Evolutionary conservation across 1,284 basidiomycete species (phyloP).

Genomic region (Sporisorium reilianum): DNA sequence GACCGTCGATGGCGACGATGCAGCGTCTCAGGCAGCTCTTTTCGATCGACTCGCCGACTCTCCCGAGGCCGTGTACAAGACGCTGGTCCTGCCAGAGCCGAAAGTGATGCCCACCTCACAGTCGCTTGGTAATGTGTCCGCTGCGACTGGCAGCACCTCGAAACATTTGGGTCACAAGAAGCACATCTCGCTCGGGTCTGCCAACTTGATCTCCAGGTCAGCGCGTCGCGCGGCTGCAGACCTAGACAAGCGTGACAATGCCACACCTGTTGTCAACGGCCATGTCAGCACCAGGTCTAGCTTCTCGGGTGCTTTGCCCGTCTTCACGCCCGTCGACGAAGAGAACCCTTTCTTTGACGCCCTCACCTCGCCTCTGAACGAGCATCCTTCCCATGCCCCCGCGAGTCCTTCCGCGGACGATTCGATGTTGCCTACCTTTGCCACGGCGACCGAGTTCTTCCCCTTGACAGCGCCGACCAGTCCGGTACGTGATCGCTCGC

Average conservation of each 20-base stretch:
- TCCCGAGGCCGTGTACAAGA: conserved; percentile 36
- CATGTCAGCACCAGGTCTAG: conserved; percentile 15
- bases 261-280: conserved; percentile 10
- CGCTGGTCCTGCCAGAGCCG: conserved; percentile 20
- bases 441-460: conserved; percentile 28
- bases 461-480: neutral
- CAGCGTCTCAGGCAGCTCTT: conserved; percentile 8
- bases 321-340: conserved; percentile 28
- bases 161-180: conserved; percentile 28
- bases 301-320: conserved; percentile 16
- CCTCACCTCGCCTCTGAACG: conserved; percentile 22
- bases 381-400: conserved; percentile 10
- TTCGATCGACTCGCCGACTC: conserved; percentile 38
- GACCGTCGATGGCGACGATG: neutral
- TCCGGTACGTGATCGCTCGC: conserved; percentile 7
- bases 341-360: conserved; percentile 37
- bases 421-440: conserved; percentile 27
- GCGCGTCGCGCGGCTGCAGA: conserved; percentile 26
- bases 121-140: conserved; percentile 23
- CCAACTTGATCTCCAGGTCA: conserved; percentile 30
- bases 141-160: neutral
- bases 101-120: conserved; percentile 20
- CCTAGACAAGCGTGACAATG: conserved; percentile 27
- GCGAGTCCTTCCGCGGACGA: conserved; percentile 10
- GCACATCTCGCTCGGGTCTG: conserved; percentile 33